These are phyloP conservation scores for Penicillium hesseltinei DNA, from an alignment of 2,329 filamentous ascomycete genomes.

Conservation along the genomic window DNA sequence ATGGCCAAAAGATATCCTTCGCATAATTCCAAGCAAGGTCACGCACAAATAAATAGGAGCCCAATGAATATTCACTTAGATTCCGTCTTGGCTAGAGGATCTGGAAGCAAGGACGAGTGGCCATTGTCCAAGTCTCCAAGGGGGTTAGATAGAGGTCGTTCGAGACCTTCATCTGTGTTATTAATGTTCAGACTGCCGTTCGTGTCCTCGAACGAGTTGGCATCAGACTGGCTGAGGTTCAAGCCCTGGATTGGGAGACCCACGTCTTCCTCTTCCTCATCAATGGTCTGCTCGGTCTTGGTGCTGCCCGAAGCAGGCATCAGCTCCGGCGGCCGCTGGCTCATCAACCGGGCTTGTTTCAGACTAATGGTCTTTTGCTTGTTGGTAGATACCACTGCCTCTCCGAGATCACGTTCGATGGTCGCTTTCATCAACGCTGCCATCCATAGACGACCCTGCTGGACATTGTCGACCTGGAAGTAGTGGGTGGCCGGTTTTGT, in stretches of 20 bases:
- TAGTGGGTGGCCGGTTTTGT: constrained; percentile 97
- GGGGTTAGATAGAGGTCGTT: constrained; percentile 18
- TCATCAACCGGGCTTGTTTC: constrained; percentile 80
- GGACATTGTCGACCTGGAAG: constrained; percentile 89
- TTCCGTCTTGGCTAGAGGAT: constrained; percentile 25
- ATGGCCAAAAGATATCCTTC: background rate
- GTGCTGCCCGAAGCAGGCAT: constrained; percentile 57
- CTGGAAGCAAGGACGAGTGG: constrained; percentile 28
- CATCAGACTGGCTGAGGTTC: constrained; percentile 25
- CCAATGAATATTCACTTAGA: constrained; percentile 18
- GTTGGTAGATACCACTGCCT: constrained; percentile 84
- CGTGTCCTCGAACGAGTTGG: constrained; percentile 15
- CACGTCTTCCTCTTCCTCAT: constrained; percentile 29
- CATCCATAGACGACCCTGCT: constrained; percentile 94
- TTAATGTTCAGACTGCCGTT: constrained; percentile 12
- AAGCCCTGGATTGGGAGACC: constrained; percentile 29
- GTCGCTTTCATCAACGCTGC: constrained; percentile 98
- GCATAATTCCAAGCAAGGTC: background rate
- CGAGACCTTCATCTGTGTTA: background rate
- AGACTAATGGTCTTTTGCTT: constrained; percentile 96
- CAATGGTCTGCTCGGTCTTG: constrained; percentile 16
- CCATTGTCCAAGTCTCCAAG: constrained; percentile 22
- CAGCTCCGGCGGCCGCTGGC: constrained; percentile 82
- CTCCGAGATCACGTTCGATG: constrained; percentile 80
- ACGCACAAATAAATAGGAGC: background rate